phyloP scores from a whole-genome alignment of 2,329 filamentous ascomycete genomes.

The Fusarium neocosmosporiellum region DNA sequence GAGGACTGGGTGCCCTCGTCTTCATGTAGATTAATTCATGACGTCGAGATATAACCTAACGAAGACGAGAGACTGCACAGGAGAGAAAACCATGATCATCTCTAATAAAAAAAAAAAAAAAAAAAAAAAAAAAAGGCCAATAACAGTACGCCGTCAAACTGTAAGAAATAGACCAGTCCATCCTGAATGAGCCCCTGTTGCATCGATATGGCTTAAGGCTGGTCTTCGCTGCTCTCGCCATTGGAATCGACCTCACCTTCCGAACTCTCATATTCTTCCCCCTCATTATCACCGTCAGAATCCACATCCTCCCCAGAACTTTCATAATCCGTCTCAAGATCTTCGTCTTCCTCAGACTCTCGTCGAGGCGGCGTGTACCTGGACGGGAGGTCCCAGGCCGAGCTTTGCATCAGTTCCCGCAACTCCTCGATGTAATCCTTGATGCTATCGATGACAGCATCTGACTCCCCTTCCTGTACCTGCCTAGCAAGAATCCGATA shows the following conservation, averaged over 20 bases:
- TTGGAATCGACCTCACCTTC: not conserved
- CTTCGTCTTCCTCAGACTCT: accelerated
- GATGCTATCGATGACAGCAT: not conserved
- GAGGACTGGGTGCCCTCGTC: too few species aligned
- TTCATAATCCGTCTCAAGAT: not conserved
- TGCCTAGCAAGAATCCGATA: not conserved
- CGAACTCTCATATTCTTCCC: not conserved
- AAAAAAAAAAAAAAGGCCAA: too few species aligned
- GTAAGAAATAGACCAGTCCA: not conserved
- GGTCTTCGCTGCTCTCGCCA: not conserved
- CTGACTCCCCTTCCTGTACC: not conserved
- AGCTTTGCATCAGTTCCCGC: not conserved
- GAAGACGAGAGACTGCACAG: too few species aligned
- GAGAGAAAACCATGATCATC: too few species aligned
- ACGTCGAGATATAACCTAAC: too few species aligned
- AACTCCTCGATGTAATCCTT: not conserved
- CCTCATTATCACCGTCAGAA: not conserved
- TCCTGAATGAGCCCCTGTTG: not conserved
- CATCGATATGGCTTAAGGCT: not conserved
- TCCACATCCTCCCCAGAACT: not conserved
- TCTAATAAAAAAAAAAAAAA: too few species aligned
- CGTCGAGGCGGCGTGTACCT: not conserved
- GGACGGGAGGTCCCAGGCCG: not conserved
- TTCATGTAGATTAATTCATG: too few species aligned
- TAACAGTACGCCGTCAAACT: too few species aligned